A percentile compares a stretch with the other conserved stretches of the same genome.
phyloP scores from a whole-genome alignment of 345 rosid species.

The Melaleuca alternifolia region DNA sequence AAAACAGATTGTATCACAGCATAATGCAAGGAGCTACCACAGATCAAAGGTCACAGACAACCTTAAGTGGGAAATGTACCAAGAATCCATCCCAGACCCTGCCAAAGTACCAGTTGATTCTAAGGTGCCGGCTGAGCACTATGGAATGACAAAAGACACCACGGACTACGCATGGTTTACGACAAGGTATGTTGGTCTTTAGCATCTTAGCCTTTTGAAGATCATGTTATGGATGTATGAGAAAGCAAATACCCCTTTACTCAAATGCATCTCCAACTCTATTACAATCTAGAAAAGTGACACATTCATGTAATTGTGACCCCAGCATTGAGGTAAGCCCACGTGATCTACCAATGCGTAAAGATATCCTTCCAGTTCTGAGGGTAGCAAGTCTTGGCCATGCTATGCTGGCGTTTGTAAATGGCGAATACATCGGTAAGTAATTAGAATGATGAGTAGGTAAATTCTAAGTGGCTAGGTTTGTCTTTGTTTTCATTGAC shows the following conservation, averaged over 20 bases:
- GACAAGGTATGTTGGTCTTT: constrained; percentile 28
- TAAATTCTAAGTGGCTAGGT: background rate
- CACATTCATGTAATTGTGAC: background rate
- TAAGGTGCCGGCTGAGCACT: constrained; percentile 46
- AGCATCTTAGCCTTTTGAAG: background rate
- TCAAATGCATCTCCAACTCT: background rate
- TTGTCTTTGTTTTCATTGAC: background rate
- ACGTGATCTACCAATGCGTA: constrained; percentile 34
- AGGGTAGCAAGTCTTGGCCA: constrained; percentile 86
- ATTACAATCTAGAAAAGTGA: background rate
- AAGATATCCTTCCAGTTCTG: constrained; percentile 32
- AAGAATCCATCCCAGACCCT: constrained; percentile 33
- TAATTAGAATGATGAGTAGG: background rate
- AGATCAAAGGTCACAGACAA: constrained; percentile 42
- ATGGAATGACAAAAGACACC: constrained; percentile 44
- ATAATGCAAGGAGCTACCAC: constrained; percentile 46
- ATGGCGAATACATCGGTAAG: constrained; percentile 67
- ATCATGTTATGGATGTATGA: background rate
- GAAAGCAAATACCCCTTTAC: background rate
- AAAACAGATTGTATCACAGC: constrained; percentile 59
- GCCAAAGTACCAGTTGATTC: constrained; percentile 2
- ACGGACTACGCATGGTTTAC: constrained; percentile 79
- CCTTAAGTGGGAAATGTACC: constrained; percentile 45
- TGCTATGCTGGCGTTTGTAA: constrained; percentile 52
- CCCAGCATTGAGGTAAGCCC: constrained; percentile 36